Conservation (phyloP, 2,329 filamentous ascomycete species). For the Xylaria sp. region DNA sequence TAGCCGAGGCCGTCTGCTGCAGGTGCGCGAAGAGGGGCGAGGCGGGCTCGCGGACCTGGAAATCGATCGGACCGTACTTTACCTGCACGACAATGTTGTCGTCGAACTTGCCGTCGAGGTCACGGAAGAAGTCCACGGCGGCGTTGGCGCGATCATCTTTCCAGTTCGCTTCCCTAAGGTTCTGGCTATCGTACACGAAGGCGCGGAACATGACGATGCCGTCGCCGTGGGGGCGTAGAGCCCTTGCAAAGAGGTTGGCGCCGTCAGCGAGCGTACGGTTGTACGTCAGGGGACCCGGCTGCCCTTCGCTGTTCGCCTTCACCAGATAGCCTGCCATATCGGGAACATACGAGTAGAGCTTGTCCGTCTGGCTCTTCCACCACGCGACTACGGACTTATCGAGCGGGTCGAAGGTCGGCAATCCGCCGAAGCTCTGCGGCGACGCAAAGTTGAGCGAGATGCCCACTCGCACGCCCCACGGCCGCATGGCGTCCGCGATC, state of each 20-base stretch:
- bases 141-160: slow-evolving; percentile 75
- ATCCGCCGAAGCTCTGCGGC: slow-evolving; percentile 64
- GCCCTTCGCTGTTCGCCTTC: slow-evolving; percentile 78
- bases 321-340: slow-evolving; percentile 76
- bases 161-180: slow-evolving; percentile 68
- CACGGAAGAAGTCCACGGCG: slow-evolving; percentile 72
- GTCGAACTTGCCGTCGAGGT: slow-evolving; percentile 72
- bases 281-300: slow-evolving; percentile 75
- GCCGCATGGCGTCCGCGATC: slow-evolving; percentile 72
- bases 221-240: slow-evolving; percentile 66
- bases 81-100: slow-evolving; percentile 78
- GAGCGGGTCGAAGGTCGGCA: slow-evolving; percentile 73
- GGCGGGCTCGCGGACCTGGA: slow-evolving; percentile 74
- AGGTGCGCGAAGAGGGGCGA: slow-evolving; percentile 71
- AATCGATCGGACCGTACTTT: slow-evolving; percentile 79
- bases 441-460: slow-evolving; percentile 76
- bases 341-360: slow-evolving; percentile 69
- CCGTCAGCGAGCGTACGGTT: slow-evolving; percentile 75
- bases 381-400: slow-evolving; percentile 67
- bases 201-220: slow-evolving; percentile 76
- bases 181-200: slow-evolving; percentile 71
- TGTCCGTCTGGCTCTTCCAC: slow-evolving; percentile 69
- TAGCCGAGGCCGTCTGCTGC: slow-evolving; percentile 58
- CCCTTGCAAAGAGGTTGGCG: slow-evolving; percentile 73
- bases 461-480: slow-evolving; percentile 73